Conservation (phyloP, 768 basidiomycete genomes). For the Paxillus rubicundulus region DNA sequence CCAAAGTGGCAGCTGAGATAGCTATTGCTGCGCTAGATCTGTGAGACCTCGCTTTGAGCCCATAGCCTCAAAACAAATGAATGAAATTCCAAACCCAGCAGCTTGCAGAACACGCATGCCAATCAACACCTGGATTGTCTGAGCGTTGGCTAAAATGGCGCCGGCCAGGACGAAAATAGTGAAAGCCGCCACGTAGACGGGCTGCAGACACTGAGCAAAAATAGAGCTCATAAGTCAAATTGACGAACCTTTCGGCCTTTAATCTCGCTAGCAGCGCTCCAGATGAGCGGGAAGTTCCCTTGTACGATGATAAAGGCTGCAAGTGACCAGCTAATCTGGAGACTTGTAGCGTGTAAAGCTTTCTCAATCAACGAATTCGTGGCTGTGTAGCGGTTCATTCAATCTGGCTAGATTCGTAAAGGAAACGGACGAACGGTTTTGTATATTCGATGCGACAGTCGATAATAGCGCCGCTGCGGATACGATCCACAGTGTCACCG, state of each 20-base stretch:
- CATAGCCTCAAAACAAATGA: neutral
- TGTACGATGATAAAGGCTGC: slow-evolving; percentile 75
- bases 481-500: slow-evolving; percentile 26
- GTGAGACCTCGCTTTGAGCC: slow-evolving; percentile 7
- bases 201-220: slow-evolving; percentile 27
- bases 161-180: slow-evolving; percentile 54
- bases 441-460: slow-evolving; percentile 27
- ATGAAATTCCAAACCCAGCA: slow-evolving; percentile 45
- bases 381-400: slow-evolving; percentile 38
- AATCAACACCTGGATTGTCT: slow-evolving; percentile 54
- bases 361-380: slow-evolving; percentile 58
- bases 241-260: slow-evolving; percentile 64
- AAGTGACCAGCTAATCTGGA: slow-evolving; percentile 64
- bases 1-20: slow-evolving; percentile 75
- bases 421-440: slow-evolving; percentile 23
- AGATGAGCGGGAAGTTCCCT: slow-evolving; percentile 62
- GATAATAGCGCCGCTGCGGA: slow-evolving; percentile 24
- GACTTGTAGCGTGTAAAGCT: slow-evolving; percentile 56
- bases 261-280: slow-evolving; percentile 72
- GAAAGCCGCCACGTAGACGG: slow-evolving; percentile 54
- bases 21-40: slow-evolving; percentile 66
- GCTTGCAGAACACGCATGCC: slow-evolving; percentile 71
- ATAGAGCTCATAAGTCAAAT: neutral
- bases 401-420: neutral
- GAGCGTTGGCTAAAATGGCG: slow-evolving; percentile 53